These are phyloP conservation scores for Bryum argenteum DNA, from an alignment of 225 moss, liverwort and hornwort species.

Conservation along the genomic window DNA sequence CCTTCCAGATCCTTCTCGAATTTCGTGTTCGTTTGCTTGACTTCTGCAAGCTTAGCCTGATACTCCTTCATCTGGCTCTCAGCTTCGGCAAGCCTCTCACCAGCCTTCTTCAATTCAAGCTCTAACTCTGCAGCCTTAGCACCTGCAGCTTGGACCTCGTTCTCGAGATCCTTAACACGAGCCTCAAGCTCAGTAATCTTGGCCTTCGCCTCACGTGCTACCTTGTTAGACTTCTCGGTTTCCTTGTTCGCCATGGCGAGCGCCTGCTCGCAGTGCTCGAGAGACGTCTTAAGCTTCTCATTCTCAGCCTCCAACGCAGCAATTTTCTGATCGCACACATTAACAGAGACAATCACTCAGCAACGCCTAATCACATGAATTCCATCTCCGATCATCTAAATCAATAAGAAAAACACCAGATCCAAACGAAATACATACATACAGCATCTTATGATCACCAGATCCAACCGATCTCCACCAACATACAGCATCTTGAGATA, in stretches of 20 bases:
- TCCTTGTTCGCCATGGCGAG: conserved; percentile 57
- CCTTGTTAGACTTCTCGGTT: conserved; percentile 64
- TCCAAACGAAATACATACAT: too few relatives aligned
- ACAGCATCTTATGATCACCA: too few relatives aligned
- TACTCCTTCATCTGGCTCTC: conserved; percentile 46
- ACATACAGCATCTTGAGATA: background rate
- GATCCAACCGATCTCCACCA: too few relatives aligned
- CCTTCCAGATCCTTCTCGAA: conserved; percentile 57
- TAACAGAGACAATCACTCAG: background rate
- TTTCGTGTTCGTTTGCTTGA: conserved; percentile 48
- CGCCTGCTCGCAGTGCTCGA: conserved; percentile 58
- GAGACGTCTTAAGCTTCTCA: conserved; percentile 43
- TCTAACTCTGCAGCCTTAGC: conserved; percentile 55
- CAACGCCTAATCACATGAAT: background rate
- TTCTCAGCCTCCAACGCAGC: conserved; percentile 51
- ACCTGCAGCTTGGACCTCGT: conserved; percentile 51
- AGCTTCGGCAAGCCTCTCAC: conserved; percentile 44
- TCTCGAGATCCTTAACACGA: conserved; percentile 47
- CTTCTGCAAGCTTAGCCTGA: conserved; percentile 43
- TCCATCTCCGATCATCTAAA: background rate
- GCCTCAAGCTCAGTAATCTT: conserved; percentile 45
- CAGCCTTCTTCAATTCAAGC: conserved; percentile 42
- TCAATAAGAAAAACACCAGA: too few relatives aligned
- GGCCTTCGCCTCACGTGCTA: conserved; percentile 43
- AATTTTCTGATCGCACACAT: conserved; percentile 42